Evolutionary conservation across 2,329 filamentous ascomycete genomes (phyloP), one percentile per base, ranked within the genome.

Genomic region (Aspergillus vadensis): DNA sequence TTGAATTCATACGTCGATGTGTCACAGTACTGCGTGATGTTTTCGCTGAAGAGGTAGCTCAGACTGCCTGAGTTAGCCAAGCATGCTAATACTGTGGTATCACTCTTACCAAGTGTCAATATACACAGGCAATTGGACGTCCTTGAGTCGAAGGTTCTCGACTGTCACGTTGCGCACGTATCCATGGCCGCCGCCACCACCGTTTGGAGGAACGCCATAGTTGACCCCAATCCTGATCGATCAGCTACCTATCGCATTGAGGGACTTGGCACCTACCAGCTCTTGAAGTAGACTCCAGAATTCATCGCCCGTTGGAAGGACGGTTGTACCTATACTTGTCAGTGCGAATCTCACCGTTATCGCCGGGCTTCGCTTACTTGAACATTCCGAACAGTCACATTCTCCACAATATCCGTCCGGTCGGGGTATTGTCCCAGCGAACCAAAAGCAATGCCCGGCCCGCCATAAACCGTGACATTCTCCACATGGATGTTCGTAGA

Each of bases 341-440:
- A 44, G 14, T 23, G 23, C 9, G 6, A 12, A 5, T 15, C 10
- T 14, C 32, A 36, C 2, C 32, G 14, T 21, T 1, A 43, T 19
- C 7, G 8, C n/a, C 9, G 19, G 3, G 19, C 5, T 5, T 23
- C n/a, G 19, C 41, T 21, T 6, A 44, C 41, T n/a, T 5, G 8
- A 15, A 70, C 61, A 57, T 77, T 67, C 61, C 77, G 74, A 58
- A 79, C 76, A 23, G 73, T 66, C 48, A 79, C 65, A 61, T 79
- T 76, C 41, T 77, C 69, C 39, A 78, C 74, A 47, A 72, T 74
- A 59, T 77, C 75, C 0, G 70, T 66, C 21, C 67, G 70, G 12
- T 65, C 66, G n/a, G 74, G 67, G 39, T 76, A 76, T 50, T 79
- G 77, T 1, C 77, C 77, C 9, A 79, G 67, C 3, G 73, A 76